Percentiles rank a stretch among this genome's conserved stretches.
Conservation (phyloP, 78 protist genomes). For the Dictyostelium firmibasis region DNA sequence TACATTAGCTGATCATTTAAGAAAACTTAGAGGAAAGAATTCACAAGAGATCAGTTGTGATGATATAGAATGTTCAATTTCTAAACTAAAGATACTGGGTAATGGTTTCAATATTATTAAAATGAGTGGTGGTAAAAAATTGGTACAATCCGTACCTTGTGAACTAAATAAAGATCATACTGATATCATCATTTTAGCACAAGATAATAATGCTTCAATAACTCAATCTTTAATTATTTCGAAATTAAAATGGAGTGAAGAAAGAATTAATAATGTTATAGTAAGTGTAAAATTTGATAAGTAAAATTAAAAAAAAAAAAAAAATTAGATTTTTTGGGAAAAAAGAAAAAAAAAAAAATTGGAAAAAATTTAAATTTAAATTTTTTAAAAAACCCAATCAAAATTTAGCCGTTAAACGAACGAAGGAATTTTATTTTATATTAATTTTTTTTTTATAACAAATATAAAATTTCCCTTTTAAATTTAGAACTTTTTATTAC, state of each 20-base stretch:
- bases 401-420: no score
- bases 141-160: slow-evolving; percentile 92
- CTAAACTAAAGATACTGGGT: slow-evolving; percentile 80
- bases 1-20: slow-evolving; percentile 63
- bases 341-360: neutral
- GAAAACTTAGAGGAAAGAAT: slow-evolving; percentile 50
- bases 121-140: slow-evolving; percentile 28
- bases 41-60: slow-evolving; percentile 84
- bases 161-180: slow-evolving; percentile 91
- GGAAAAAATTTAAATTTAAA: no score
- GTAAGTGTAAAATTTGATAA: no score
- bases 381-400: no score
- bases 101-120: slow-evolving; percentile 79
- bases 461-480: no score
- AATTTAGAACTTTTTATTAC: slow-evolving; percentile 38
- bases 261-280: slow-evolving; percentile 51
- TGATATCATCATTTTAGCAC: slow-evolving; percentile 51
- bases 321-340: neutral
- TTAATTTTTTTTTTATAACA: no score
- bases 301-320: no score
- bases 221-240: neutral
- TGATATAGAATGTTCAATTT: slow-evolving; percentile 89
- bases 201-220: slow-evolving; percentile 9
- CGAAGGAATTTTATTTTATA: no score
- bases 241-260: slow-evolving; percentile 22